These are phyloP conservation scores for Fraxinus latifolia DNA, from an alignment of 305 asterid genomes.

Conservation along the genomic window DNA sequence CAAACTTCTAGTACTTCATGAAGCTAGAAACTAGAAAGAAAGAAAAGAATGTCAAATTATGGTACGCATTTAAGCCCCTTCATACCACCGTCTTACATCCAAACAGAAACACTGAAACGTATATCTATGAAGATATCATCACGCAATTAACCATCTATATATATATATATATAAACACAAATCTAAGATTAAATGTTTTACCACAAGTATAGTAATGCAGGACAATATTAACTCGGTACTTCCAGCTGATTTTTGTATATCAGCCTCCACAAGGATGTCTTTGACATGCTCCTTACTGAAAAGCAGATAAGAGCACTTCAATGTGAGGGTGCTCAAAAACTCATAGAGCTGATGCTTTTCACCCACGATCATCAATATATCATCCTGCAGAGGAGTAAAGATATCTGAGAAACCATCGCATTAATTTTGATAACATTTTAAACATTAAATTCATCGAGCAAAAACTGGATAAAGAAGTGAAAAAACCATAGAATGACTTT, in stretches of 20 bases:
- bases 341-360: conserved; percentile 73
- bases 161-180: conserved; percentile 6
- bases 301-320: conserved; percentile 85
- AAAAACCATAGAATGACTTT: conserved; percentile 13
- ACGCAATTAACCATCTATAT: conserved; percentile 16
- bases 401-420: conserved; percentile 24
- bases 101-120: neutral
- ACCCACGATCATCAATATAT: conserved; percentile 61
- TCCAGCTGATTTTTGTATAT: conserved; percentile 65
- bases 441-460: neutral
- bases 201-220: conserved; percentile 97
- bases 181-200: conserved; percentile 34
- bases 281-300: conserved; percentile 79
- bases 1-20: neutral
- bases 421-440: conserved; percentile 6
- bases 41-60: neutral
- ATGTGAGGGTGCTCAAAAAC: conserved; percentile 65
- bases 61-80: neutral
- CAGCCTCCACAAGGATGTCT: conserved; percentile 78
- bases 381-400: conserved; percentile 56
- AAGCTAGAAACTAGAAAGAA: neutral
- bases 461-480: conserved; percentile 16
- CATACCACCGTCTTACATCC: neutral
- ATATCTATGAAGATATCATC: conserved; percentile 4
- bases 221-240: conserved; percentile 63